Evolutionary conservation across 805 yeast genomes (phyloP), one percentile per base, ranked within the genome.

Genomic region (Crinitomyces ghanaensis): DNA sequence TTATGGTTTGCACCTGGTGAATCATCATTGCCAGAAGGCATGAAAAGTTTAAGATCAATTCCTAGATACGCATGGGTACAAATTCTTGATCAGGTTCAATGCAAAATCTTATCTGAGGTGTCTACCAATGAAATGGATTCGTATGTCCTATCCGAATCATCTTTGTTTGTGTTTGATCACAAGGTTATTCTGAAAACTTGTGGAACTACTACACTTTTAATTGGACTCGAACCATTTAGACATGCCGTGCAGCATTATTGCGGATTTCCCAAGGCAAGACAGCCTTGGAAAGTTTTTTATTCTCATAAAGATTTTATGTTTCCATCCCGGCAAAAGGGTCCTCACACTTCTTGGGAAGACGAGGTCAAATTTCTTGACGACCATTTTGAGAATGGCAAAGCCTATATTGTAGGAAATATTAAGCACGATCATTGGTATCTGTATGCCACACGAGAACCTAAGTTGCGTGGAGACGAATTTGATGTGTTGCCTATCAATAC

Each of bases 291-390:
- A 45, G 74, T 84, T 4, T 85, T 88, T 49, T 88, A 91, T 58
- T 84, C 96, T 4, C 72, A 96, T 54, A 74, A 95, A 55, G 70
- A 84, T 23, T 86, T 86, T 58, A 77, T 88, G 88, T 88, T 85
- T 56, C 98, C 97, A 6, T 73, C 75, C 26, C 74, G 68, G 49
- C 98, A 88, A 60, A 63, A 68, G 30, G 72, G 74, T 37, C 76
- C 93, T 32, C 97, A 88, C 56, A 70, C 70, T 37, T 75, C 74
- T 48, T 88, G 98, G 98, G 63, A 68, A 25, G 74, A 71, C 51
- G 98, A 88, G 53, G 78, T 85, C 13, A 57, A 59, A 13, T 72
- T 70, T 49, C 69, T 88, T 51, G 74, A 82, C 60, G 54, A 65
- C 35, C 71, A 65, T 50, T 88, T 88, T 52, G 51, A 59, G 19